A percentile compares a stretch with the other conserved stretches of the same genome.
Conservation (phyloP, 176 grass and related monocot species). For the Raddia distichophylla region DNA sequence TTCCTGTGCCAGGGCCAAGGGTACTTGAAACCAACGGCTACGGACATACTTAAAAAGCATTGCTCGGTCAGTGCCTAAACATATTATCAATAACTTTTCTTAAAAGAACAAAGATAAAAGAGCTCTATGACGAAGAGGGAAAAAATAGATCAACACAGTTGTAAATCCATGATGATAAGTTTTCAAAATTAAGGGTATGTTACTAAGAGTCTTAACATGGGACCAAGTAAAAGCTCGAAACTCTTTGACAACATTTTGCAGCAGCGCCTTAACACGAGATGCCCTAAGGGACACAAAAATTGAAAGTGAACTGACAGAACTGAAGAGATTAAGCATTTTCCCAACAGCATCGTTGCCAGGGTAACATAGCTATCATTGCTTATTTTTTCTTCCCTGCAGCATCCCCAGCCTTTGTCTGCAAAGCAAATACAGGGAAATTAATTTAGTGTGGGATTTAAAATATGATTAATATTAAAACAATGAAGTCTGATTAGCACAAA, state of each 20-base stretch:
- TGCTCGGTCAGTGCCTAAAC: neutral
- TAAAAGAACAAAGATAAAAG: too few relatives aligned
- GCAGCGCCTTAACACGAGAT: neutral
- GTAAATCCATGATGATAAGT: neutral
- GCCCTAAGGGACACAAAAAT: constrained; percentile 32
- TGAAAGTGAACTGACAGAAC: neutral
- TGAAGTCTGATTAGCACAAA: neutral
- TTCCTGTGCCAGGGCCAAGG: too few relatives aligned
- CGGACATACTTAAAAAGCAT: too few relatives aligned
- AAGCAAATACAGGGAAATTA: neutral
- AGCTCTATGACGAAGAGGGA: too few relatives aligned
- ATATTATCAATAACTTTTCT: too few relatives aligned
- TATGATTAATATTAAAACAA: neutral
- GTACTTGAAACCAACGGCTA: too few relatives aligned
- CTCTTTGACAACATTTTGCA: constrained; percentile 19
- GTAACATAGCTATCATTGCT: constrained; percentile 9
- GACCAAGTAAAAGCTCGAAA: constrained; percentile 27
- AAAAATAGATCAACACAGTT: too few relatives aligned
- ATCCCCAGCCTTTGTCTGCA: constrained; percentile 91
- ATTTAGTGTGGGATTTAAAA: neutral
- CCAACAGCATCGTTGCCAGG: neutral
- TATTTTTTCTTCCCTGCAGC: constrained; percentile 83
- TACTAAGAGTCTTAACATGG: neutral
- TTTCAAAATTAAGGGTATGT: neutral
- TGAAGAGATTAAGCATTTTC: neutral